Base-by-base conservation (phyloP, 2,329 filamentous ascomycete genomes). In the Ophiosphaerella herpotricha region DNA sequence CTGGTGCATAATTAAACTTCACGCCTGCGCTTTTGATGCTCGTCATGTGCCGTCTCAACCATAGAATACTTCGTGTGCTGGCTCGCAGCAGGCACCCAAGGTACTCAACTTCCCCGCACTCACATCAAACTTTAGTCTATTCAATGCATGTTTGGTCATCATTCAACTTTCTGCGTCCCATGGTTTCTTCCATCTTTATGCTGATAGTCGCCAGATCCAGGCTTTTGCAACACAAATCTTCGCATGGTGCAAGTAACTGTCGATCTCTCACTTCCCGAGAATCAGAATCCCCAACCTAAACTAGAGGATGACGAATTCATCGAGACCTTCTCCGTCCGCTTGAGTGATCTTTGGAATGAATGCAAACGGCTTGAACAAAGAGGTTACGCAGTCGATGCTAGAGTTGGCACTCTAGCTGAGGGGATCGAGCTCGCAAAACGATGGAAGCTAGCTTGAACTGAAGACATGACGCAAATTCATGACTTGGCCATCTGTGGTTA, bases 281-380 rank as follows among this genome's bases (percentile, higher is more conserved):
- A 93, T 67, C 82, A 86, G 67, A 78, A 88, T 45, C 84, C 84
- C 1, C 57, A 85, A 69, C 85, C 89, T 0, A 76, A 88, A 66
- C 78, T 92, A 6, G 89, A 93, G 67, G 89, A 91, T 23, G 87
- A 85, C 55, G 89, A 93, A 74, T 92, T 91, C 67, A 92, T 93
- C 64, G 88, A 92, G 69, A 86, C 86, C 31, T 92, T 93, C 63
- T 83, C 82, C 7, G 79, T 90, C 7, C 86, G 85, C 5, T 67
- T 93, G 37, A 76, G 73, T 16, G 76, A 80, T 12, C 71, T 93
- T 34, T 91, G 87, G 76, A 79, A 79, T 0, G 85, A 88, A 66
- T 86, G 86, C 66, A 84, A 84, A 68, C 80, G 72, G 56, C 77
- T 91, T 1, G 88, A 91, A 66, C 75, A 76, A 2, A 77, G 90